Evolutionary conservation across 1,284 basidiomycete species (phyloP).

Genomic region (Rugiboletus extremiorientalis): DNA sequence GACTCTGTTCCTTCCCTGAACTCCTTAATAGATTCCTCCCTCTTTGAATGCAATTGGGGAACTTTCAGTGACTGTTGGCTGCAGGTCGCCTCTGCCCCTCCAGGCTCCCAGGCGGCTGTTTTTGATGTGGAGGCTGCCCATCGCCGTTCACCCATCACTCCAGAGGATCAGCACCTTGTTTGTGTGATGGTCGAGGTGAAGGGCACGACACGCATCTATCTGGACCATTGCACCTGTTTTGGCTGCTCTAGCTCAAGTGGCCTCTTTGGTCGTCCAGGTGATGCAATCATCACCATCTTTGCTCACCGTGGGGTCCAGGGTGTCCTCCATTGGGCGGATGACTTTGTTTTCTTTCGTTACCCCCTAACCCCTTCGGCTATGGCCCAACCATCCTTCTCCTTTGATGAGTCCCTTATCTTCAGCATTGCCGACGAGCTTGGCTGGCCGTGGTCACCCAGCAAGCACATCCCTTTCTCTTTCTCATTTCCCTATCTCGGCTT

Average conservation of each 20-base stretch:
- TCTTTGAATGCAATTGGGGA: conserved; percentile 31
- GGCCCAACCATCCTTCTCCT: conserved; percentile 7
- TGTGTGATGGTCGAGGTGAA: conserved; percentile 14
- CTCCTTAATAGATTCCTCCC: conserved; percentile 24
- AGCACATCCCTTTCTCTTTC: background rate
- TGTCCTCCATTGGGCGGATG: background rate
- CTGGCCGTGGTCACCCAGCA: conserved; percentile 11
- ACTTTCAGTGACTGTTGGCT: conserved; percentile 27
- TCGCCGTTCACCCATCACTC: conserved; percentile 11
- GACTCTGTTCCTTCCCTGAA: conserved; percentile 21
- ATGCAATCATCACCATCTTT: conserved; percentile 12
- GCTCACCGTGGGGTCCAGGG: background rate
- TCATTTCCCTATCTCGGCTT: conserved; percentile 21
- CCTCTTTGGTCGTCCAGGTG: conserved; percentile 14
- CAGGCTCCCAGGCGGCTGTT: conserved; percentile 16
- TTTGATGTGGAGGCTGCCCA: conserved; percentile 27
- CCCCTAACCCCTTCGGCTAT: background rate
- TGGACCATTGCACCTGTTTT: conserved; percentile 17
- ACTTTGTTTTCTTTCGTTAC: background rate
- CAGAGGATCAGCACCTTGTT: conserved; percentile 11
- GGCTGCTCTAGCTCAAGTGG: conserved; percentile 10
- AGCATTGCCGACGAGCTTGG: background rate
- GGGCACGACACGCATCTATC: background rate
- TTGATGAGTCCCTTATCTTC: conserved; percentile 2
- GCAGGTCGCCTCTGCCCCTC: conserved; percentile 8